Base-by-base conservation (phyloP, 208 protist species). In the Zelonia costaricensis region DNA sequence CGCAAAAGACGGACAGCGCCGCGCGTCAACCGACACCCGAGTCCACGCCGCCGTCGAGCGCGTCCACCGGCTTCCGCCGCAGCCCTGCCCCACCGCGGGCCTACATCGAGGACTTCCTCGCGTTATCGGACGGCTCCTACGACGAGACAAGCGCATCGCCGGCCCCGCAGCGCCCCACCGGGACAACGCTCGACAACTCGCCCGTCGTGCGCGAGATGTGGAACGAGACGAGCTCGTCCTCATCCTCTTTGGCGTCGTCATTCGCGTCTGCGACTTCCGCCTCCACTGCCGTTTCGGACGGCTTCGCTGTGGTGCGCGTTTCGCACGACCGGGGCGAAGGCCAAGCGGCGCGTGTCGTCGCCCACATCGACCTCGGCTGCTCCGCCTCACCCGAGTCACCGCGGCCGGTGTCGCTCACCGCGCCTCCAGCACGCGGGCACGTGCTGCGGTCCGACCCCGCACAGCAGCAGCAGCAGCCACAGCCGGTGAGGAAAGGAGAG, bases 61-160 rank as follows among this genome's bases (percentile, higher is more conserved):
- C 38, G 3, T 3, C 27, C n/a, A 33, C n/a, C n/a, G n/a, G n/a
- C 1, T 68, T 60, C 38, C 40, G 13, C 18, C 64, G 55, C 18
- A 70, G 55, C 22, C 54, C 28, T 4, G 55, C 39, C 3, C 64
- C 55, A 5, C 38, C 33, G 16, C 64, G 45, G 13, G 33, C 54
- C n/a, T 70, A 62, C 46, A 51, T 70, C 5, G 64, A 70, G 23
- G 64, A 62, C 2, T 70, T 70, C 4, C 46, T 70, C 9, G 64
- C 64, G 2, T 31, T 18, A 15, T 23, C 62, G n/a, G 45, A 62
- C 12, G 62, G 59, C 1, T 18, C 42, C 31, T 18, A 27, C 0
- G 27, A 45, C 45, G 42, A 20, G 5, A 12, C 48, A 38, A 10
- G 10, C 33, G 33, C 33, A 38, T 13, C 33, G 33, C 33, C 33